Evolutionary conservation across 768 basidiomycete genomes (phyloP).

Genomic region (Russula vinacea): DNA sequence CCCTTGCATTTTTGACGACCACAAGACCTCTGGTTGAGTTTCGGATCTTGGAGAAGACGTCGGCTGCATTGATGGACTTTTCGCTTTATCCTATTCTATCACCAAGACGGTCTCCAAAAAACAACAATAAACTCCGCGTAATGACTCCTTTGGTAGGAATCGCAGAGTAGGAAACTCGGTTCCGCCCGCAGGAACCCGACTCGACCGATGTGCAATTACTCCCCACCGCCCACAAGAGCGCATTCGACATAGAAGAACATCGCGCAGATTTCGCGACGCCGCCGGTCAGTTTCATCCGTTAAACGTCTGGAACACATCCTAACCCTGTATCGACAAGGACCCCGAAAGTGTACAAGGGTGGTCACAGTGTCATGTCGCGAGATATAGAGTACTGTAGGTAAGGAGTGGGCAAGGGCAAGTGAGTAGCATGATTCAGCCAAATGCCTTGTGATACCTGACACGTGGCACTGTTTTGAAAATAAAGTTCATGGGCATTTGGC

Average conservation of each 20-base stretch:
- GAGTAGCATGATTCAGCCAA: neutral
- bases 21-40: neutral
- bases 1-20: neutral
- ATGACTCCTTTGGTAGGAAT: neutral
- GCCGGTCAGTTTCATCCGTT: neutral
- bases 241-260: neutral
- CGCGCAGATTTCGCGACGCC: neutral
- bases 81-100: neutral
- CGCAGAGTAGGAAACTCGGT: neutral
- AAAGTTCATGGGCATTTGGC: neutral
- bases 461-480: neutral
- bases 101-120: neutral
- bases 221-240: neutral
- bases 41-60: constrained; percentile 6
- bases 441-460: neutral
- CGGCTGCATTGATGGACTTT: constrained; percentile 2
- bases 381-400: neutral
- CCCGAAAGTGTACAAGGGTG: neutral
- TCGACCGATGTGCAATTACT: neutral
- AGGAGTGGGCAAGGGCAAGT: neutral
- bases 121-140: neutral
- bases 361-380: neutral
- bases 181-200: neutral
- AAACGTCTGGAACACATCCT: neutral
- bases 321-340: neutral